Base-by-base conservation (phyloP, 768 basidiomycete species). In the Kwoniella pini region DNA sequence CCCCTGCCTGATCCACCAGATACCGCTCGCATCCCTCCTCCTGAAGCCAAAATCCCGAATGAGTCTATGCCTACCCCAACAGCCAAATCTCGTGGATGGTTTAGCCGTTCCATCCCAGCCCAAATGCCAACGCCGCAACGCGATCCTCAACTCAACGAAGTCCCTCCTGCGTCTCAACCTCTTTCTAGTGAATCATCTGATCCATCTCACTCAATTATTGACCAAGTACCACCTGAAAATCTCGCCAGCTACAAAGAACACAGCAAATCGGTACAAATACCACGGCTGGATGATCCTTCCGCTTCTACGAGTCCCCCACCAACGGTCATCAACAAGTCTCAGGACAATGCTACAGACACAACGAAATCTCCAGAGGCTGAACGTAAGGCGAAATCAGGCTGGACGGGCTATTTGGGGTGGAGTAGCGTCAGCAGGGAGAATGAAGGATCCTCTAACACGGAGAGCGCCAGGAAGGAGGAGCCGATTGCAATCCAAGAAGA, bases 401-500 rank as follows among this genome's bases (percentile, higher is more conserved):
- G 57, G 57, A 52, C 49, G 45, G 57, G 49, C 2, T 59, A 59
- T 36, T 19, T 59, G 10, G 57, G 57, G 2, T 51, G 48, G 48
- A 28, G 40, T 21, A 51, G 19, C 17, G 31, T 27, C 30, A 43
- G 24, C 7, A 43, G 21, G 28, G 40, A 24, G 1, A n/a, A 5
- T 17, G 4, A 21, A 10, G 39, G 11, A 27, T 26, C 52, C 19
- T 22, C 6, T 21, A 53, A 22, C 26, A 24, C 17, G 40, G 15
- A 7, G 9, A 36, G 33, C 33, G 33, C 33, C n/a, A n/a, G n/a
- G n/a, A n/a, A n/a, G n/a, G n/a, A n/a, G n/a, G n/a, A n/a, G n/a
- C n/a, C n/a, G n/a, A n/a, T n/a, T n/a, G n/a, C n/a, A n/a, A n/a
- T n/a, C n/a, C n/a, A n/a, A n/a, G n/a, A n/a, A n/a, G n/a, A n/a